phyloP scores from a whole-genome alignment of 208 protist species.

The Paratrypanosoma confusum region DNA sequence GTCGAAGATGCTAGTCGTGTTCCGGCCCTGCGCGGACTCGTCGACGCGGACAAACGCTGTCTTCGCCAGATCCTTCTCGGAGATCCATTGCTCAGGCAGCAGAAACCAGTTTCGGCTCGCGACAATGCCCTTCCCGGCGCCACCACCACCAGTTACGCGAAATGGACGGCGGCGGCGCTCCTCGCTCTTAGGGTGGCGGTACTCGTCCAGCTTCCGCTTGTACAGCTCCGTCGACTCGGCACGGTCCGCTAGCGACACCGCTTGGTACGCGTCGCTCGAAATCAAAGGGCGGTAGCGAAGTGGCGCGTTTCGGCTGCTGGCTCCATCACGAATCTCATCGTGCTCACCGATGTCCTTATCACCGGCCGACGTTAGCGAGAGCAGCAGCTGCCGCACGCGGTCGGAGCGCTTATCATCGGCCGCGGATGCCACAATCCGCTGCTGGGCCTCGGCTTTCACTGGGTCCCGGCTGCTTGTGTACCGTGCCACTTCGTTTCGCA shows the following conservation, averaged over 20 bases:
- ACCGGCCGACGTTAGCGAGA: background rate
- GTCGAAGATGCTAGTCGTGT: constrained; percentile 21
- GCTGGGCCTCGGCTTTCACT: background rate
- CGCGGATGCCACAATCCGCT: constrained; percentile 1
- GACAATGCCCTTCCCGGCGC: constrained; percentile 20
- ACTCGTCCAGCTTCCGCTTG: constrained; percentile 14
- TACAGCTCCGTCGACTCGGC: constrained; percentile 41
- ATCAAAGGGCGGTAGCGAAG: constrained; percentile 13
- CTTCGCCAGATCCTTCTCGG: constrained; percentile 37
- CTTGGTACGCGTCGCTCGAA: constrained; percentile 17
- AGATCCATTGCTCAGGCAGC: constrained; percentile 40
- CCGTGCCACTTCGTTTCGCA: constrained; percentile 6
- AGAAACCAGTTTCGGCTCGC: constrained; percentile 51
- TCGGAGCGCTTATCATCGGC: constrained; percentile 16
- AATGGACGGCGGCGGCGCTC: constrained; percentile 23
- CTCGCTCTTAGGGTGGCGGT: constrained; percentile 44
- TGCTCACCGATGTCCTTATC: background rate
- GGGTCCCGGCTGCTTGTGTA: constrained; percentile 5
- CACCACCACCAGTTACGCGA: constrained; percentile 29
- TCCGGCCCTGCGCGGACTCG: constrained; percentile 9
- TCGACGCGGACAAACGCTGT: constrained; percentile 22
- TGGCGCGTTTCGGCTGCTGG: constrained; percentile 1
- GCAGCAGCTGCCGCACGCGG: background rate
- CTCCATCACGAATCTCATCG: background rate
- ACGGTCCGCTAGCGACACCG: constrained; percentile 36